These are phyloP conservation scores for Hanseniaspora clermontiae DNA, from an alignment of 805 yeast genomes.

Conservation along the genomic window DNA sequence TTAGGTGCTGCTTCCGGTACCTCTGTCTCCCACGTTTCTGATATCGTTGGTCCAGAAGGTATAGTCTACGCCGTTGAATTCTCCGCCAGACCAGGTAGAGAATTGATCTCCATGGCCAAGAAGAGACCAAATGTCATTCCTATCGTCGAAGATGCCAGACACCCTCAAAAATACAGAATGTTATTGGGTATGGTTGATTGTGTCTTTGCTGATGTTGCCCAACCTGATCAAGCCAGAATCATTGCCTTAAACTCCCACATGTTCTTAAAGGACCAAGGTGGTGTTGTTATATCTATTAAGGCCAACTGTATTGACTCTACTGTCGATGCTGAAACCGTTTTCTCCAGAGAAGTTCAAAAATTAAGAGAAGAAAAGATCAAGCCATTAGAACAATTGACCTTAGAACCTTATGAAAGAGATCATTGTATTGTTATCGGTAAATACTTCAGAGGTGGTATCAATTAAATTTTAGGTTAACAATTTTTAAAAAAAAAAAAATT, in stretches of 20 bases:
- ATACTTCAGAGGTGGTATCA: conserved; percentile 79
- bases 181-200: conserved; percentile 96
- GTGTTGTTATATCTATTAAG: conserved; percentile 96
- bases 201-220: conserved; percentile 99
- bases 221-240: conserved; percentile 99
- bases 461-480: conserved; percentile 15
- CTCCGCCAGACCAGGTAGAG: conserved; percentile 99
- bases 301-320: conserved; percentile 99
- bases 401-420: conserved; percentile 99
- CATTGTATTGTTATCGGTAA: conserved; percentile 98
- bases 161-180: conserved; percentile 99
- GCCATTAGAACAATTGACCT: conserved; percentile 95
- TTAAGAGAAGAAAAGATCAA: conserved; percentile 97
- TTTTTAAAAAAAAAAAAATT: background rate
- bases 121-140: conserved; percentile 99
- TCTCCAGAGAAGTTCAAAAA: conserved; percentile 98
- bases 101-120: conserved; percentile 97
- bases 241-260: conserved; percentile 95
- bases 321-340: conserved; percentile 97
- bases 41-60: conserved; percentile 98
- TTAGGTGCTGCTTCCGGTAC: conserved; percentile 99
- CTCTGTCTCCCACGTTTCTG: conserved; percentile 95
- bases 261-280: conserved; percentile 97
- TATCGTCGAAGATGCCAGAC: conserved; percentile 98
- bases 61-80: conserved; percentile 97